These are phyloP conservation scores for Rhodosporidiobolus odoratus DNA, from an alignment of 768 basidiomycete genomes.

Conservation along the genomic window DNA sequence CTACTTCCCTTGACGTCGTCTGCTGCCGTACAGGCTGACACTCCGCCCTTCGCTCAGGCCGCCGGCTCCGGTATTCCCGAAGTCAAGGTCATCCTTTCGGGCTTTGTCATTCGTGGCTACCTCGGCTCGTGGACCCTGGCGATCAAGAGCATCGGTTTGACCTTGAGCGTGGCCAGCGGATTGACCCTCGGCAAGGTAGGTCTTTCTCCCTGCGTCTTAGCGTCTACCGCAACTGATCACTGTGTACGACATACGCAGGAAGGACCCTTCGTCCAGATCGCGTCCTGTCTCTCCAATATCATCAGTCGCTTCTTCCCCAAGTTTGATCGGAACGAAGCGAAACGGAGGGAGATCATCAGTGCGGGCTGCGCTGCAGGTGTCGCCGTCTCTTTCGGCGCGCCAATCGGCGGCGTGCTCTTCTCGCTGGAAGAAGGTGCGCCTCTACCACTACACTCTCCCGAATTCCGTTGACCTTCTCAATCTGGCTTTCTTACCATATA, in stretches of 20 bases:
- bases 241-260: slow-evolving; percentile 51
- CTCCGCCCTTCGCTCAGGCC: slow-evolving; percentile 48
- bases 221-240: background rate
- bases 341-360: slow-evolving; percentile 87
- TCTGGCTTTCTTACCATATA: background rate
- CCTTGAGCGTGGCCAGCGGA: slow-evolving; percentile 86
- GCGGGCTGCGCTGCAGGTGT: slow-evolving; percentile 95
- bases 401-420: slow-evolving; percentile 72
- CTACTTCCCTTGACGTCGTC: background rate
- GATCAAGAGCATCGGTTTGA: slow-evolving; percentile 75
- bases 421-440: slow-evolving; percentile 84
- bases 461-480: background rate
- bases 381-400: slow-evolving; percentile 93
- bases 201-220: background rate
- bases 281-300: slow-evolving; percentile 87
- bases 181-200: slow-evolving; percentile 63
- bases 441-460: background rate
- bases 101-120: slow-evolving; percentile 71
- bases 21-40: background rate
- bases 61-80: slow-evolving; percentile 96
- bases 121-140: slow-evolving; percentile 75
- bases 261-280: slow-evolving; percentile 88
- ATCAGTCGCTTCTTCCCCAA: slow-evolving; percentile 76
- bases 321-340: slow-evolving; percentile 95
- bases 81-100: slow-evolving; percentile 88